These are phyloP conservation scores for Apiotrichum gamsii DNA, from an alignment of 1,284 basidiomycete genomes.

Conservation along the genomic window DNA sequence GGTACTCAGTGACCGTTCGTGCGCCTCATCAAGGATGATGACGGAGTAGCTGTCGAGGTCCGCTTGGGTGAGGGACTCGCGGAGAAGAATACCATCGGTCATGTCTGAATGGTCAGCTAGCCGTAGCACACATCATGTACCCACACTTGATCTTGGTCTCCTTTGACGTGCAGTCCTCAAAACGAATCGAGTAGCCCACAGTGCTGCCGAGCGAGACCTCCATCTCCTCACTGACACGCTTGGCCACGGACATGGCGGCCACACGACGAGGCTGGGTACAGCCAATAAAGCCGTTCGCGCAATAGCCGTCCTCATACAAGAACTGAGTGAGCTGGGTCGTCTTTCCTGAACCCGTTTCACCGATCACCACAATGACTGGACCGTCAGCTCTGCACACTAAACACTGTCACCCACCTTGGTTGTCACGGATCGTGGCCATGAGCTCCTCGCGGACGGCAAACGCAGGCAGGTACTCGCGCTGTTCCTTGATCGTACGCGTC, in stretches of 20 bases:
- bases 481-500: conserved; percentile 80
- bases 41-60: conserved; percentile 92
- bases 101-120: conserved; percentile 58
- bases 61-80: conserved; percentile 92
- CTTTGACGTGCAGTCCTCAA: conserved; percentile 89
- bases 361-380: conserved; percentile 82
- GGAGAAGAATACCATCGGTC: conserved; percentile 94
- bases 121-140: conserved; percentile 25
- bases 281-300: conserved; percentile 76
- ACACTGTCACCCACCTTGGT: conserved; percentile 65
- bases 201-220: conserved; percentile 74
- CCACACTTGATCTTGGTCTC: conserved; percentile 92
- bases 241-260: conserved; percentile 97
- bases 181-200: conserved; percentile 95
- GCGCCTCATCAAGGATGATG: conserved; percentile 94
- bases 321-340: conserved; percentile 90
- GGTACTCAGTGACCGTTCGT: conserved; percentile 90
- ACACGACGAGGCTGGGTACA: conserved; percentile 97
- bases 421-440: conserved; percentile 83
- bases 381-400: not conserved
- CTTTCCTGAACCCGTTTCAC: conserved; percentile 93
- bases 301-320: conserved; percentile 93
- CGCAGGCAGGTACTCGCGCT: conserved; percentile 93
- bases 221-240: conserved; percentile 94
- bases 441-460: conserved; percentile 96